Evolutionary conservation across 306 rosid genomes (phyloP), one percentile per base, ranked within the genome.

Genomic region (Vigna trinervia): DNA sequence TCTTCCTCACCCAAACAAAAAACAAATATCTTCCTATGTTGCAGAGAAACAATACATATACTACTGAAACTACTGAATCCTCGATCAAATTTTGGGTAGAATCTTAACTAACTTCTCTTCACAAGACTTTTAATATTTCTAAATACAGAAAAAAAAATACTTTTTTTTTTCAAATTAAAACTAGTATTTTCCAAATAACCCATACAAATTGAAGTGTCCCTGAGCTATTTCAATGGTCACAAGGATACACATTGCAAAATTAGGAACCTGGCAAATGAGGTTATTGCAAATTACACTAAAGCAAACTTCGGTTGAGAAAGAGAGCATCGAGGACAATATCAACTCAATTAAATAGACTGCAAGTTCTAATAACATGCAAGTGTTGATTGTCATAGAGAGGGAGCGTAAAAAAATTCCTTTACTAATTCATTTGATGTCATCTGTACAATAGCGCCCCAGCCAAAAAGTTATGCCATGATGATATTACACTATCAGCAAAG

Each of bases 371-470:
- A 50, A 13, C 74, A 75, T 45, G 76, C 71, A 12, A 22, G 36
- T 57, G 62, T 81, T 58, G 60, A 47, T 62, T 57, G 77, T 73
- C 57, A 66, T 66, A 59, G 62, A 77, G 78, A 12, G 64, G 56
- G 20, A 41, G 67, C 72, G 51, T 64, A 82, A 68, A 81, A 84
- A 82, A 63, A 38, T 68, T 82, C 74, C 56, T 85, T 83, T 78
- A 85, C 89, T 84, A 19, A 80, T 74, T 81, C 71, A 78, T 73
- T 80, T 81, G 67, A 79, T 84, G 80, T 84, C 64, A 82, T 84
- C 80, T 90, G 84, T 90, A 90, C 96, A 92, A 54, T n/a, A 54
- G 20, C 59, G 69, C 83, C 76, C 77, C 78, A 59, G 68, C 84
- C 61, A 77, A 36, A 36, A 36, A 43, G 72, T 74, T 58, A 75